A percentile compares a stretch with the other conserved stretches of the same genome.
Conservation (phyloP, 495 filamentous ascomycete species). For the Penicillium lividum region DNA sequence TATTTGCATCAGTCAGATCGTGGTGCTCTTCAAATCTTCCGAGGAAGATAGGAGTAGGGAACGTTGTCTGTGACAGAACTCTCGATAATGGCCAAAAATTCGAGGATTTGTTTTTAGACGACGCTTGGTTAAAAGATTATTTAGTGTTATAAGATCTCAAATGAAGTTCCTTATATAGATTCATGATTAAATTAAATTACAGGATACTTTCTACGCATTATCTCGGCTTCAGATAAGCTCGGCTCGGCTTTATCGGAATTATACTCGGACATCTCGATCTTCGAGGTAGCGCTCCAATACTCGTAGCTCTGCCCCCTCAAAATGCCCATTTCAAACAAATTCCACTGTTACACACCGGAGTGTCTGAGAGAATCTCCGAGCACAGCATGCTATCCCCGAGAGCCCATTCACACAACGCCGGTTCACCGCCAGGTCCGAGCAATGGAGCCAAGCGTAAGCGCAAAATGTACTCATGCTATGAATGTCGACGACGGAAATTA, state of each 20-base stretch:
- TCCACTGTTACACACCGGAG: neutral
- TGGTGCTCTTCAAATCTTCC: conserved; percentile 1
- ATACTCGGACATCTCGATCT: neutral
- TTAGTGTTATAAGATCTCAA: neutral
- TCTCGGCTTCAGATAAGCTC: neutral
- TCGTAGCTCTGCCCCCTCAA: neutral
- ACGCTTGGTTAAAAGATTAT: neutral
- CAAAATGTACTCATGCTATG: conserved; percentile 5
- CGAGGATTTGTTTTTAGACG: neutral
- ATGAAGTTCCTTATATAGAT: neutral
- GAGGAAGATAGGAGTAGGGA: neutral
- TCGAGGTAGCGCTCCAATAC: neutral
- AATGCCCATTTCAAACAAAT: neutral
- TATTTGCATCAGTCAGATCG: neutral
- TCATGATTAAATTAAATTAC: no score
- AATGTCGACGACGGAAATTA: conserved; percentile 10
- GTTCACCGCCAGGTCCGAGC: neutral
- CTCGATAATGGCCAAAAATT: neutral
- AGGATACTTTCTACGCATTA: neutral
- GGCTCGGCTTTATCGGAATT: conserved; percentile 1
- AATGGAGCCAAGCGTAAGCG: conserved; percentile 4
- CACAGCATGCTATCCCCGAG: conserved; percentile 5
- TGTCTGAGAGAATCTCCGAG: neutral
- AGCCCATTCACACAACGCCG: neutral
- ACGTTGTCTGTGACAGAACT: neutral